phyloP scores from a whole-genome alignment of 768 basidiomycete genomes.

The Mycena epipterygia region DNA sequence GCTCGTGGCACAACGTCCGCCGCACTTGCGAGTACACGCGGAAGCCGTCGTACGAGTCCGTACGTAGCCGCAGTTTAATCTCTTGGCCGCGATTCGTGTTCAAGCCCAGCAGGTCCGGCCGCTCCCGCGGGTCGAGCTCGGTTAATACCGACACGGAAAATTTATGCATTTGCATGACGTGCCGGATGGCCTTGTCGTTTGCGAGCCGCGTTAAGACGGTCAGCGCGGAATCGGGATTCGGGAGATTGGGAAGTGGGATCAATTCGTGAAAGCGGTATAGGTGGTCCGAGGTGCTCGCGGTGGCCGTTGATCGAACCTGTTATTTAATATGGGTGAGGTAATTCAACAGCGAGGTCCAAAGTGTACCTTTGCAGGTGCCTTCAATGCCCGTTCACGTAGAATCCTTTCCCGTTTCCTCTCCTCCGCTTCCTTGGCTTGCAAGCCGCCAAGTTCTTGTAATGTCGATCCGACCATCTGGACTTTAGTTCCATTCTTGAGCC shows the following conservation, averaged over 20 bases:
- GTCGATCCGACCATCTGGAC: slow-evolving; percentile 82
- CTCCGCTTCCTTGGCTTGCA: slow-evolving; percentile 71
- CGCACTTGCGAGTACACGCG: slow-evolving; percentile 74
- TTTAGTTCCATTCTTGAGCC: slow-evolving; percentile 76
- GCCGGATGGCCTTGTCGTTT: slow-evolving; percentile 77
- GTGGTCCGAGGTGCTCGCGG: slow-evolving; percentile 51
- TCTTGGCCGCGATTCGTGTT: slow-evolving; percentile 73
- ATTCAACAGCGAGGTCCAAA: not conserved
- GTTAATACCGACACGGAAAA: slow-evolving; percentile 79
- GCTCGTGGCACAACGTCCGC: slow-evolving; percentile 81
- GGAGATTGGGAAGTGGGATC: slow-evolving; percentile 73
- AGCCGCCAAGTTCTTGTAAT: slow-evolving; percentile 63
- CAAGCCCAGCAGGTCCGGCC: slow-evolving; percentile 76
- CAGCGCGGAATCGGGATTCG: slow-evolving; percentile 69
- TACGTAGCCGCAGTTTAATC: slow-evolving; percentile 79
- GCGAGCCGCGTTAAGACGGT: slow-evolving; percentile 70
- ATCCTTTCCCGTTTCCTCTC: slow-evolving; percentile 70
- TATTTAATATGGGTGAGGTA: slow-evolving; percentile 38
- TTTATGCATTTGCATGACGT: slow-evolving; percentile 79
- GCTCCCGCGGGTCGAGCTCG: slow-evolving; percentile 84
- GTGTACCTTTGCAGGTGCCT: slow-evolving; percentile 70
- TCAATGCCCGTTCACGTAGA: slow-evolving; percentile 68
- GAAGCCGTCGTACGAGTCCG: slow-evolving; percentile 81
- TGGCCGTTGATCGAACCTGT: slow-evolving; percentile 69
- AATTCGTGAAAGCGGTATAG: slow-evolving; percentile 76